Evolutionary conservation across 2,329 filamentous ascomycete genomes (phyloP), one percentile per base, ranked within the genome.

Genomic region (Massarina eburnea): DNA sequence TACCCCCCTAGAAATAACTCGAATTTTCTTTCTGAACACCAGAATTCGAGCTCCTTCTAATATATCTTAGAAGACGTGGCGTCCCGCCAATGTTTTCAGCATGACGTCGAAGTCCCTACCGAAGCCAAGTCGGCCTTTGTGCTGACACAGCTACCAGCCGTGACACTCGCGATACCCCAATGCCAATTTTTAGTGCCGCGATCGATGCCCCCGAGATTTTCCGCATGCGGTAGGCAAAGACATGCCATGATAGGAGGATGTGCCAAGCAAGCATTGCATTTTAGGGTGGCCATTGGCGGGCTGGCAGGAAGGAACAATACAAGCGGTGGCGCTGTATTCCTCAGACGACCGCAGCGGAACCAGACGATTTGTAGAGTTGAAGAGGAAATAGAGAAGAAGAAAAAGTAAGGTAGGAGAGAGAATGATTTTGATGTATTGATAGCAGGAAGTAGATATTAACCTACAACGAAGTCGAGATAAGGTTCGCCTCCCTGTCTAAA

Each of bases 121-220:
- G 35, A 24, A 26, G 35, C 19, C 35, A 38, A 20, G 9, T 41
- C 39, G 39, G 39, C 20, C 39, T 34, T 34, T 29, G 39, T 35
- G 29, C 39, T 42, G 39, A 42, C 39, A 35, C 15, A 42, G 15
- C 27, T 33, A n/a, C 39, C 26, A 33, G 12, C 15, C 39, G 19
- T 30, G 27, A 30, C 27, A 30, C 12, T 30, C 27, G 21, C 29
- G 30, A 10, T 21, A 19, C n/a, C 21, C 20, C 29, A 49, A 45
- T 51, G 54, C 54, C 54, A 57, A 57, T 46, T 44, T 52, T 48
- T 54, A 54, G 52, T 45, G 46, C 52, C 29, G 40, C 41, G n/a
- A 43, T 49, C 41, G 20, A 57, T 47, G 35, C 49, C 9, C 27
- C 17, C 3, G 1, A 17, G 20, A 51, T 33, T 20, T 52, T 18